Evolutionary conservation across 2,329 filamentous ascomycete genomes (phyloP).

Genomic region (Podosphaera leucotricha): DNA sequence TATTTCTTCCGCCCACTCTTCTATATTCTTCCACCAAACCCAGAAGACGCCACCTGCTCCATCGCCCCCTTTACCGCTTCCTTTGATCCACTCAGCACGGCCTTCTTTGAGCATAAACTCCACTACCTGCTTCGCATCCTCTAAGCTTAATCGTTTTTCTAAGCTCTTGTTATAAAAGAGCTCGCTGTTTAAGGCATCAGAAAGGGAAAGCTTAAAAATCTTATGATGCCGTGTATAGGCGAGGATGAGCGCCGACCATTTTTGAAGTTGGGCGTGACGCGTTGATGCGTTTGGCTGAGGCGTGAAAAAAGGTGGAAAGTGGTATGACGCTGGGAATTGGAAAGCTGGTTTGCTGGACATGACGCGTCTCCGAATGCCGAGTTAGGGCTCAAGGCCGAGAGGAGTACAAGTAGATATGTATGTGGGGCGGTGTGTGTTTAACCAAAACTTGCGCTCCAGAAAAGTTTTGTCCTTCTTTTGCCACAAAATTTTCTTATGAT

Average conservation of each 20-base stretch:
- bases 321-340: conserved; percentile 39
- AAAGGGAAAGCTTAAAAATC: conserved; percentile 50
- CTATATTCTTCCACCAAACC: conserved; percentile 66
- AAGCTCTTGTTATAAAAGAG: conserved; percentile 35
- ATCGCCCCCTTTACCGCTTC: conserved; percentile 30
- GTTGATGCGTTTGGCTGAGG: conserved; percentile 53
- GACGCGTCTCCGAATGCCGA: background rate
- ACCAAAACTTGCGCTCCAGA: too few relatives aligned
- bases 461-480: too few relatives aligned
- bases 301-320: conserved; percentile 69
- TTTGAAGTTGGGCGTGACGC: conserved; percentile 49
- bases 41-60: conserved; percentile 28
- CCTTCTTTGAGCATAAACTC: conserved; percentile 35
- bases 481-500: too few relatives aligned
- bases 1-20: conserved; percentile 70
- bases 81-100: conserved; percentile 35
- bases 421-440: too few relatives aligned
- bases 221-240: conserved; percentile 60
- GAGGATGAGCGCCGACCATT: conserved; percentile 73
- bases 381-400: too few relatives aligned
- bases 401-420: too few relatives aligned
- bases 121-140: conserved; percentile 33
- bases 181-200: conserved; percentile 29
- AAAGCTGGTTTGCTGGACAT: conserved; percentile 17
- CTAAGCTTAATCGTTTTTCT: conserved; percentile 24